These are phyloP conservation scores for Bolboschoenus planiculmis DNA, from an alignment of 176 grass and related monocot species.

Conservation along the genomic window DNA sequence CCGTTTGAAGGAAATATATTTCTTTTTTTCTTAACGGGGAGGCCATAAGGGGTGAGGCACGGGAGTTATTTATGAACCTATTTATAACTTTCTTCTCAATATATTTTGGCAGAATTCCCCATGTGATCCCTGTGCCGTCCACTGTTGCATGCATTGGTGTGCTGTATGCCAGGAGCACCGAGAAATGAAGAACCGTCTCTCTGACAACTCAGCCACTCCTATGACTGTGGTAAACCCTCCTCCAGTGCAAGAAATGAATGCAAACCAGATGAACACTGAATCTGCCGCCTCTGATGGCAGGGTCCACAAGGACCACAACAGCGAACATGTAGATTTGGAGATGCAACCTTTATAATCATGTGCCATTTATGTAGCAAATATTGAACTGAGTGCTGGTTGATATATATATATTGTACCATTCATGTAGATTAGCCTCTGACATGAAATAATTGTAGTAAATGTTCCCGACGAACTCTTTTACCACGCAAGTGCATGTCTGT, in stretches of 20 bases:
- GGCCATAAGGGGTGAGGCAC: not conserved
- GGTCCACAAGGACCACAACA: slow-evolving; percentile 2
- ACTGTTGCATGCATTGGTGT: slow-evolving; percentile 55
- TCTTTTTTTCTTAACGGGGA: not conserved
- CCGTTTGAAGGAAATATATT: not conserved
- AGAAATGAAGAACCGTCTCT: slow-evolving; percentile 50
- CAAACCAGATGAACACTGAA: slow-evolving; percentile 2
- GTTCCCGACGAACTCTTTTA: not conserved
- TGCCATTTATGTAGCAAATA: not conserved
- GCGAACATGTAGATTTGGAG: slow-evolving; percentile 26
- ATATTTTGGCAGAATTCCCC: slow-evolving; percentile 46
- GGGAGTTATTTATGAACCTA: not conserved
- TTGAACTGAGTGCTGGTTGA: not conserved
- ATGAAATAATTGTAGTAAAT: not conserved
- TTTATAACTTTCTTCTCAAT: not conserved
- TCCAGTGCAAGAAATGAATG: slow-evolving; percentile 52
- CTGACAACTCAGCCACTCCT: slow-evolving; percentile 26
- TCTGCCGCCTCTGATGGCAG: slow-evolving; percentile 1
- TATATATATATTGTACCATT: not conserved
- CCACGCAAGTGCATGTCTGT: not conserved
- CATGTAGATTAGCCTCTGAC: not conserved
- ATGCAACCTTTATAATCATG: slow-evolving; percentile 29
- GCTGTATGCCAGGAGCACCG: slow-evolving; percentile 65
- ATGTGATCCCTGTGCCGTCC: slow-evolving; percentile 46
- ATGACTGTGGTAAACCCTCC: slow-evolving; percentile 46